Percentiles rank a stretch among this genome's conserved stretches.
phyloP scores from a whole-genome alignment of 441 rosid genomes.

The Dalechampia spathulata region DNA sequence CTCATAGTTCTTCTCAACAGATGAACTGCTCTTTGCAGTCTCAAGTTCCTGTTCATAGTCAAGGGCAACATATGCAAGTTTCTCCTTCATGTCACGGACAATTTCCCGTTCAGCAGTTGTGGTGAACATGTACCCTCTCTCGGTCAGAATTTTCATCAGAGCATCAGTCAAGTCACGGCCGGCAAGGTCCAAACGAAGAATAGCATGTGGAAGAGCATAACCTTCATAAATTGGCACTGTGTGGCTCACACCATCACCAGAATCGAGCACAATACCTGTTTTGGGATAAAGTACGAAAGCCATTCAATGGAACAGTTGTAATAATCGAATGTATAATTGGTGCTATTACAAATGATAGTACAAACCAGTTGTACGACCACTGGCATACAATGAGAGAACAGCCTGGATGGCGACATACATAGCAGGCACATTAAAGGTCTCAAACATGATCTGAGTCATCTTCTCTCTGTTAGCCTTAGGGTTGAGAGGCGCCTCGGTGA shows the following conservation, averaged over 20 bases:
- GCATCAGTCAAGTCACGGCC: slow-evolving; percentile 62
- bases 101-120: slow-evolving; percentile 71
- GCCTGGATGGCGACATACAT: no score
- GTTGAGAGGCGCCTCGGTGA: no score
- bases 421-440: no score
- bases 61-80: slow-evolving; percentile 57
- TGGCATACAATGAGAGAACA: no score
- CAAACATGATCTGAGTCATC: no score
- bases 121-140: slow-evolving; percentile 61
- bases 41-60: slow-evolving; percentile 60
- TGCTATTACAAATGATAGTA: neutral
- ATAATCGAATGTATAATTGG: neutral
- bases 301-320: slow-evolving; percentile 1
- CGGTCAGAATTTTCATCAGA: slow-evolving; percentile 56
- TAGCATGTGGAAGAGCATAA: no score
- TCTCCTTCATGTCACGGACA: slow-evolving; percentile 70
- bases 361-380: slow-evolving; percentile 57
- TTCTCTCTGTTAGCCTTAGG: no score
- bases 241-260: no score
- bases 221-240: no score
- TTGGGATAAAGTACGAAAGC: neutral
- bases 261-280: slow-evolving; percentile 64
- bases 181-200: no score
- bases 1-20: slow-evolving; percentile 61
- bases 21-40: slow-evolving; percentile 51